Base-by-base conservation (phyloP, 2,329 filamentous ascomycete species). In the Meredithiella fracta region DNA sequence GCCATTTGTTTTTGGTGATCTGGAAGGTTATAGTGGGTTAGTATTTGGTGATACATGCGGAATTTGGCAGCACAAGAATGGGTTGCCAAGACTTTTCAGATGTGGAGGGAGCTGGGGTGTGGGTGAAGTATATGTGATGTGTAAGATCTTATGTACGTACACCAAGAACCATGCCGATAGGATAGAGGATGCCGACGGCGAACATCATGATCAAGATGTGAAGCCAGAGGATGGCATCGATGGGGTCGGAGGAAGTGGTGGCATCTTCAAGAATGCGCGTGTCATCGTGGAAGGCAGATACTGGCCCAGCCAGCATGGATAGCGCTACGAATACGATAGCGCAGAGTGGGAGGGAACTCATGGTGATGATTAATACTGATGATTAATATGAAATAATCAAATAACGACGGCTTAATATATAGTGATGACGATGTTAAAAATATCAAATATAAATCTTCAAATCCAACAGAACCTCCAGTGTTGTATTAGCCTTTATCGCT, bases 131-230 rank as follows among this genome's bases (percentile, higher is more conserved):
- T 17, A 14, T 7, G n/a, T 7, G 40, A 17, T 8, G 7, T 8
- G 14, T n/a, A 44, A n/a, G 40, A 44, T 38, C n/a, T 2, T 38
- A 2, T 38, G 34, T 17, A 71, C 83, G 64, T 79, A 92, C 86
- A 58, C 91, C 91, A 17, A 96, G 73, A 44, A 97, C 89, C 91
- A 98, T 97, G 63, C 92, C 92, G 15, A 87, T 76, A 9, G 92
- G 92, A 65, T 95, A 97, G 58, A 97, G 79, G 62, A 98, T 75
- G 60, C 92, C 92, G 73, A 94, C 97, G 58, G 89, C 81, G 58
- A 92, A 65, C 67, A 82, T 84, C 75, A 95, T 90, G 49, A 94
- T 69, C 59, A 95, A 76, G 64, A 98, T 97, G 70, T 98, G 92
- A 62, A 84, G 76, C 92, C 92, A 98, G 79, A 98, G 70, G 64